phyloP scores from a whole-genome alignment of 176 grass and related monocot genomes.

The Carex pumila region DNA sequence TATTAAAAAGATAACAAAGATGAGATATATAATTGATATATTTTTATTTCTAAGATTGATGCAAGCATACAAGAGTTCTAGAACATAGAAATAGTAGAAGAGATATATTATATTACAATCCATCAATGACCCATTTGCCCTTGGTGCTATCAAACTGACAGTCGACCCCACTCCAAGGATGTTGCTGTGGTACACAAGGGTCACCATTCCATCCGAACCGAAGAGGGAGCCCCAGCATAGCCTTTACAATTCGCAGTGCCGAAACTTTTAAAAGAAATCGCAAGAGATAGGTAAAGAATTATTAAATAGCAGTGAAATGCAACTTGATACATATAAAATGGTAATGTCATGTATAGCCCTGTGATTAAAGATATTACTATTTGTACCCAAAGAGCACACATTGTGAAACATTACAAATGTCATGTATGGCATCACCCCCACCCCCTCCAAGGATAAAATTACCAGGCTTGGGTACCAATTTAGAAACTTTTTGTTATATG shows the following conservation, averaged over 20 bases:
- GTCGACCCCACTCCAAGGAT: slow-evolving; percentile 95
- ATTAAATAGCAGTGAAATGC: neutral
- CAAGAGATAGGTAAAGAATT: neutral
- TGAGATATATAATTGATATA: neutral
- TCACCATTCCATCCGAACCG: slow-evolving; percentile 98
- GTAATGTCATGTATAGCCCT: neutral
- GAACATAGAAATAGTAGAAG: slow-evolving; percentile 6
- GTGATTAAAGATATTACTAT: neutral
- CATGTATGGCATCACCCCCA: neutral
- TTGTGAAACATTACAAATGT: neutral
- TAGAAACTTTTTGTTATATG: neutral
- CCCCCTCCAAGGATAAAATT: neutral
- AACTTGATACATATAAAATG: neutral
- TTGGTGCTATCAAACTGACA: slow-evolving; percentile 69
- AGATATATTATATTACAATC: slow-evolving; percentile 79
- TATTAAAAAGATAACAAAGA: slow-evolving; percentile 17
- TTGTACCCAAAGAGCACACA: neutral
- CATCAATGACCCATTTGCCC: slow-evolving; percentile 73
- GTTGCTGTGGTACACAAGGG: slow-evolving; percentile 88
- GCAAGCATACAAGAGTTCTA: neutral
- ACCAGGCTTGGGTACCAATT: neutral
- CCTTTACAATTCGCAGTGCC: slow-evolving; percentile 53
- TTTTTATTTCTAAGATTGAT: neutral
- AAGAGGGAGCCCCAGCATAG: slow-evolving; percentile 69
- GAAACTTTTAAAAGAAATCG: slow-evolving; percentile 36